A percentile compares a stretch with the other conserved stretches of the same genome.
These are phyloP conservation scores for Ogataea siamensis DNA, from an alignment of 805 yeast genomes.

Conservation along the genomic window DNA sequence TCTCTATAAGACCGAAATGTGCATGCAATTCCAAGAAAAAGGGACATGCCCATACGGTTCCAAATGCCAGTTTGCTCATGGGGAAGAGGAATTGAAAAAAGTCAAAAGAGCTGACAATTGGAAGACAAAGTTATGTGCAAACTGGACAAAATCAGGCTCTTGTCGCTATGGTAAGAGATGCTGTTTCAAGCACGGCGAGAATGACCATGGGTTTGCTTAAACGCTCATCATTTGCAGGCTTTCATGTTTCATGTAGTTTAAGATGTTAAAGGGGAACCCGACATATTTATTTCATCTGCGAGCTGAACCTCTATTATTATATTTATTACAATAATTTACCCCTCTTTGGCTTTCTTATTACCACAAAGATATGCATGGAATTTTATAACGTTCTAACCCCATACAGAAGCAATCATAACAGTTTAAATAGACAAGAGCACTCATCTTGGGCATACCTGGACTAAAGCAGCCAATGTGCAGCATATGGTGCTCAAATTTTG, in stretches of 20 bases:
- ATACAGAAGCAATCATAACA: too few species aligned
- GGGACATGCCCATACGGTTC: conserved; percentile 82
- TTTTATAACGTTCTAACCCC: too few species aligned
- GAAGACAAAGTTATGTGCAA: conserved; percentile 88
- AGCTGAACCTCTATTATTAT: not conserved
- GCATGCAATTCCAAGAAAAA: conserved; percentile 70
- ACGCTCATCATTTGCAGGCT: too few species aligned
- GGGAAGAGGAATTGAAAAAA: conserved; percentile 67
- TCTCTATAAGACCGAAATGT: conserved; percentile 86
- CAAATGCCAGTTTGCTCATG: conserved; percentile 95
- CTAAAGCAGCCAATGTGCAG: too few species aligned
- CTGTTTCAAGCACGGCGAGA: conserved; percentile 78
- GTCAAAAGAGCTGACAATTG: conserved; percentile 78
- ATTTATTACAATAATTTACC: not conserved
- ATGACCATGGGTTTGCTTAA: conserved; percentile 17
- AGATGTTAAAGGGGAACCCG: too few species aligned
- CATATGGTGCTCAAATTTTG: too few species aligned
- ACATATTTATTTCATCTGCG: not conserved
- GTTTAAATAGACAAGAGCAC: too few species aligned
- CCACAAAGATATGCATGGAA: too few species aligned
- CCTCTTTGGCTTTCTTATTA: not conserved
- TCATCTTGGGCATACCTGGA: too few species aligned
- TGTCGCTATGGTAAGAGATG: conserved; percentile 91
- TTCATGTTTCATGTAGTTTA: too few species aligned
- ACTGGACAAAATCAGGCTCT: conserved; percentile 77